These are phyloP conservation scores for Xylaria sp. DNA, from an alignment of 2,329 filamentous ascomycete genomes.

Conservation along the genomic window DNA sequence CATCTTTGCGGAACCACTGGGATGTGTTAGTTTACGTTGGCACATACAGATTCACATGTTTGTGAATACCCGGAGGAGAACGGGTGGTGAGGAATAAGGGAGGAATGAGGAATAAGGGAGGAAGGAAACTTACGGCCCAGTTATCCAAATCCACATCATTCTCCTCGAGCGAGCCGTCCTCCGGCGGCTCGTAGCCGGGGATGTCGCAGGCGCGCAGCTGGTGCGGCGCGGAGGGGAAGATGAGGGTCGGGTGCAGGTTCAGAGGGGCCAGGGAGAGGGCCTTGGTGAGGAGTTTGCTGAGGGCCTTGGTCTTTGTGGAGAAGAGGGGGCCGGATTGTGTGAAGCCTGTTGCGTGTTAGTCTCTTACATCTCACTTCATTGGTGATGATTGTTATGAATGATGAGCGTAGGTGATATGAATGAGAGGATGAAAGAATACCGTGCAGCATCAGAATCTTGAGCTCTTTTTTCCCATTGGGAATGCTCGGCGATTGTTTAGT, in stretches of 20 bases:
- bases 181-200: slow-evolving; percentile 56
- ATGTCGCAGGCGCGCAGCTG: slow-evolving; percentile 60
- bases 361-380: background rate
- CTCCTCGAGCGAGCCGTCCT: slow-evolving; percentile 32
- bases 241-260: slow-evolving; percentile 48
- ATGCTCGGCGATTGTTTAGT: slow-evolving; percentile 30
- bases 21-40: background rate
- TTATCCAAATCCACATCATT: slow-evolving; percentile 52
- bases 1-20: slow-evolving; percentile 70
- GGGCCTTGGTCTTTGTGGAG: slow-evolving; percentile 78
- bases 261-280: slow-evolving; percentile 56
- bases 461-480: slow-evolving; percentile 40
- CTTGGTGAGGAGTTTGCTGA: slow-evolving; percentile 76
- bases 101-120: background rate
- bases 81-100: background rate
- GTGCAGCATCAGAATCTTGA: slow-evolving; percentile 74
- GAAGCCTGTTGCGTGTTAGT: slow-evolving; percentile 53
- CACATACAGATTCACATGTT: too few relatives aligned
- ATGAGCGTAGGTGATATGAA: background rate
- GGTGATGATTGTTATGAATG: slow-evolving; percentile 2
- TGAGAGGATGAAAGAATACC: slow-evolving; percentile 38
- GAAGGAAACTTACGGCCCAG: slow-evolving; percentile 48
- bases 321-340: slow-evolving; percentile 86
- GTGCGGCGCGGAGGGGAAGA: slow-evolving; percentile 66
- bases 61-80: too few relatives aligned